Conservation (phyloP, 805 yeast genomes). For the Wickerhamomyces ciferrii region DNA sequence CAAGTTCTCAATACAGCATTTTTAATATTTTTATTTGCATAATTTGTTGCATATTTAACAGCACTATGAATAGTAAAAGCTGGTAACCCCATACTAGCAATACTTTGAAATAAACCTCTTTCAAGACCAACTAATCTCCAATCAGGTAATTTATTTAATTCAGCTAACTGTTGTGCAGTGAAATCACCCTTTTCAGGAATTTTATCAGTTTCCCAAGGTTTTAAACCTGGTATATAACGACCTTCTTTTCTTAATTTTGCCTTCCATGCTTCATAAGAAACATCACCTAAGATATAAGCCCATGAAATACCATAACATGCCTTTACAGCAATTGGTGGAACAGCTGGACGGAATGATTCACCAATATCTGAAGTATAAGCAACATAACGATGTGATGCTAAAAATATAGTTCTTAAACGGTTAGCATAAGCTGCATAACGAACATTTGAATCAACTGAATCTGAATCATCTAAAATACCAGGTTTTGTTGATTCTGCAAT, state of each 20-base stretch:
- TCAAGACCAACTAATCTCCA: constrained; percentile 63
- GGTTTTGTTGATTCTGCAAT: constrained; percentile 11
- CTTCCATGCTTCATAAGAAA: constrained; percentile 67
- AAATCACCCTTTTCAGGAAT: constrained; percentile 32
- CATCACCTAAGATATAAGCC: constrained; percentile 74
- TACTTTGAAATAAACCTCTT: constrained; percentile 74
- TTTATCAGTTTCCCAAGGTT: constrained; percentile 60
- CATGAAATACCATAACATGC: constrained; percentile 71
- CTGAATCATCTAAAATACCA: constrained; percentile 16
- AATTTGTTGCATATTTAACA: constrained; percentile 61
- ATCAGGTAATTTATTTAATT: constrained; percentile 44
- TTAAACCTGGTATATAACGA: constrained; percentile 49
- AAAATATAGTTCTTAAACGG: constrained; percentile 61
- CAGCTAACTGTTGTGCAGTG: constrained; percentile 29
- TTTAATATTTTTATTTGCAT: constrained; percentile 49
- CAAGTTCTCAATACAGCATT: constrained; percentile 46
- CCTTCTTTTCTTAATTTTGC: constrained; percentile 65
- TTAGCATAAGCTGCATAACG: constrained; percentile 85
- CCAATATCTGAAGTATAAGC: constrained; percentile 88
- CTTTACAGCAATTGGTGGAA: constrained; percentile 60
- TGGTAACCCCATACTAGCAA: constrained; percentile 85
- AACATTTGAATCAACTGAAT: constrained; percentile 41
- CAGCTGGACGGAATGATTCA: constrained; percentile 80
- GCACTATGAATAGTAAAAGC: constrained; percentile 79
- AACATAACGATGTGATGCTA: constrained; percentile 74